Percentiles rank a stretch among this genome's conserved stretches.
phyloP scores from a whole-genome alignment of 768 basidiomycete genomes.

The Boletus reticulatus region DNA sequence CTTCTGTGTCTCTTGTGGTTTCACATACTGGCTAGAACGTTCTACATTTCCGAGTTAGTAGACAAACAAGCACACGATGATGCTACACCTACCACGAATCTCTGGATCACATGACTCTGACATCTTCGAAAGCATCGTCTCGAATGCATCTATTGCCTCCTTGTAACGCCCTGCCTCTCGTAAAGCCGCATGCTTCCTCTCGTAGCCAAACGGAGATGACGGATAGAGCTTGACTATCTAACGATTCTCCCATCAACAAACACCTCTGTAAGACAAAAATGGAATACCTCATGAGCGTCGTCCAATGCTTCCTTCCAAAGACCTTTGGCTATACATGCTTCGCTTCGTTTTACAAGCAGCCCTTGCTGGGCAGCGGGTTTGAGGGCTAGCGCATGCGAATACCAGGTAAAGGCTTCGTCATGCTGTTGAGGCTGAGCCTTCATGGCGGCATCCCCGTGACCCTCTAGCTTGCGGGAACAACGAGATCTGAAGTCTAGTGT shows the following conservation, averaged over 20 bases:
- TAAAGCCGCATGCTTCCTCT: neutral
- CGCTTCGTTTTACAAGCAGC: neutral
- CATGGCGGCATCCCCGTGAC: neutral
- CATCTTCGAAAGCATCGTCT: neutral
- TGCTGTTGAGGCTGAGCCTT: neutral
- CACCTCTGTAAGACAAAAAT: no score
- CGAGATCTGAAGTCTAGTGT: neutral
- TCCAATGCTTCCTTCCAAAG: neutral
- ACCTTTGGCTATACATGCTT: neutral
- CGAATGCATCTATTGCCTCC: neutral
- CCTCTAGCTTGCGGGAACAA: neutral
- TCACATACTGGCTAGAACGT: neutral
- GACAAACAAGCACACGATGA: neutral
- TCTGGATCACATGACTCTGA: neutral
- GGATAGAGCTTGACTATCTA: neutral
- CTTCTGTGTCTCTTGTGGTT: neutral
- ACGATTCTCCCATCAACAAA: no score
- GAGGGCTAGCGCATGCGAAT: neutral
- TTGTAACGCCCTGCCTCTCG: neutral
- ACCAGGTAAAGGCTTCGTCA: neutral
- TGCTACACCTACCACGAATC: neutral
- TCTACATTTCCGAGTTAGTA: neutral
- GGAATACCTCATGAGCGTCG: neutral
- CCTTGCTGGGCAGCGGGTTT: neutral
- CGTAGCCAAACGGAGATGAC: neutral